Percentiles rank a stretch among this genome's conserved stretches.
Conservation (phyloP, 176 grass and related monocot species). For the Raddia guianensis region DNA sequence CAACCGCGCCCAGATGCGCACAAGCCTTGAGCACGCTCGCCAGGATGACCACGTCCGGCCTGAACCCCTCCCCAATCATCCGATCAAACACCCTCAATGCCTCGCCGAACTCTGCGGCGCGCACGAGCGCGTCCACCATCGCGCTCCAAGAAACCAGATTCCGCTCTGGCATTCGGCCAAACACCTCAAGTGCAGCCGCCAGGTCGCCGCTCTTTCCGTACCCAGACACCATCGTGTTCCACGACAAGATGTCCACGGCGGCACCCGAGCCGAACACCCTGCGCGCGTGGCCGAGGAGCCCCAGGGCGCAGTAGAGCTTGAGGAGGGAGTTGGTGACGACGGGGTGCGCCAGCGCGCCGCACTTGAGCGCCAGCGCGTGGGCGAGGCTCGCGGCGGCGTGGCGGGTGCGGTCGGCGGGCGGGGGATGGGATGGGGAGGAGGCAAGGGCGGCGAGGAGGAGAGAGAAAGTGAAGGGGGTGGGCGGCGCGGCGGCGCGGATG, state of each 20-base stretch:
- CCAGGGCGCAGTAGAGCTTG: constrained; percentile 59
- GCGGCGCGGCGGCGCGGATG: constrained; percentile 46
- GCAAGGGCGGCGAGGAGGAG: constrained; percentile 49
- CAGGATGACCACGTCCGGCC: constrained; percentile 50
- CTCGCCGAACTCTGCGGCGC: constrained; percentile 32
- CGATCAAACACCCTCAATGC: constrained; percentile 53
- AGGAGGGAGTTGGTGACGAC: constrained; percentile 70
- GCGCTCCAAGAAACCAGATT: constrained; percentile 60
- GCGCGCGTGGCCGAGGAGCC: constrained; percentile 40
- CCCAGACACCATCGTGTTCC: constrained; percentile 61
- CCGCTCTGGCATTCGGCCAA: constrained; percentile 60
- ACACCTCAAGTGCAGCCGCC: constrained; percentile 38
- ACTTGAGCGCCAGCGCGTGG: constrained; percentile 58
- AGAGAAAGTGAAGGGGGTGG: constrained; percentile 57
- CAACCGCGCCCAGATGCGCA: constrained; percentile 45
- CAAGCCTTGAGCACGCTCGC: constrained; percentile 67
- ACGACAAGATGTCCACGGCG: constrained; percentile 50
- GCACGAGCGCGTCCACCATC: constrained; percentile 56
- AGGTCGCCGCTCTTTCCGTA: constrained; percentile 54
- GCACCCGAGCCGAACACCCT: constrained; percentile 48
- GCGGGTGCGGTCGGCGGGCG: neutral
- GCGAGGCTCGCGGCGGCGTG: constrained; percentile 33
- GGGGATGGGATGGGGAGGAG: neutral
- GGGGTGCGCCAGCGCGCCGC: constrained; percentile 49
- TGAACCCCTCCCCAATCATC: constrained; percentile 44